phyloP scores from a whole-genome alignment of 495 filamentous ascomycete genomes.

The Tuber brumale region DNA sequence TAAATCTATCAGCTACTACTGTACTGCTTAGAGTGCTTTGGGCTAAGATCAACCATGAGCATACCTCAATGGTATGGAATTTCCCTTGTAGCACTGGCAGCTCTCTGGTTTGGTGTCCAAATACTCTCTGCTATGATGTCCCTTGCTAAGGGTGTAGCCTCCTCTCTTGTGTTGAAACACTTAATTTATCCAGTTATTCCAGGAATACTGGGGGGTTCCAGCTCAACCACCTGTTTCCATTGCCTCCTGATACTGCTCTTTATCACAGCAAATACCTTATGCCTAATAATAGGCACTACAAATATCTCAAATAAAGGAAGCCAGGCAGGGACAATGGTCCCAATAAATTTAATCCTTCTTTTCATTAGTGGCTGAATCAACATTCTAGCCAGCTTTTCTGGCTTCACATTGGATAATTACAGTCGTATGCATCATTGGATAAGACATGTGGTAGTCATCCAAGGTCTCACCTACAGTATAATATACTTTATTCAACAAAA shows the following conservation, averaged over 20 bases:
- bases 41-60: neutral
- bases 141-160: neutral
- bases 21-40: too few species aligned
- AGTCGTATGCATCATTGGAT: too few species aligned
- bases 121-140: neutral
- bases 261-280: conserved; percentile 23
- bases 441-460: too few species aligned
- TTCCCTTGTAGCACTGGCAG: conserved; percentile 10
- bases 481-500: too few species aligned
- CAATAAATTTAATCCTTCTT: too few species aligned
- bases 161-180: conserved; percentile 9
- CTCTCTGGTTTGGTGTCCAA: neutral
- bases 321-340: too few species aligned
- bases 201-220: conserved; percentile 20
- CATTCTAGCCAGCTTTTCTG: too few species aligned
- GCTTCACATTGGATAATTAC: too few species aligned
- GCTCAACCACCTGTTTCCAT: conserved; percentile 23
- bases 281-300: conserved; percentile 17
- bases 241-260: conserved; percentile 24
- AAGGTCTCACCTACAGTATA: too few species aligned
- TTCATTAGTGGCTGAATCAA: too few species aligned
- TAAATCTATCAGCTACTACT: too few species aligned
- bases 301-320: conserved; percentile 9
- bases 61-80: conserved; percentile 10
- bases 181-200: conserved; percentile 27